phyloP scores from a whole-genome alignment of 2,329 filamentous ascomycete species.

The Hypocreales sp. region DNA sequence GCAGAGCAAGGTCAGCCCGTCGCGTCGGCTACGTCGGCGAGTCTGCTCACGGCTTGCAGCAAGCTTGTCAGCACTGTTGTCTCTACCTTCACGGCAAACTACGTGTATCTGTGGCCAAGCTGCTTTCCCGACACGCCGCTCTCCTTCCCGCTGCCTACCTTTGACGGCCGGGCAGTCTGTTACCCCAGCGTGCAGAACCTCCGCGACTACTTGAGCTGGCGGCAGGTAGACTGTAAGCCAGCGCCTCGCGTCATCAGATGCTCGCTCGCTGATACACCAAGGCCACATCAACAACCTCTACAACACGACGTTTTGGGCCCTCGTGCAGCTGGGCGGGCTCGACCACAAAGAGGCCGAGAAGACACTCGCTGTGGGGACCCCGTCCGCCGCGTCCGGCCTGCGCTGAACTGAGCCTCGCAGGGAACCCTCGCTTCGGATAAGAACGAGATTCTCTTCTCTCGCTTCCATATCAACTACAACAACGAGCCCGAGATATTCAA shows the following conservation, averaged over 20 bases:
- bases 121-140: constrained; percentile 61
- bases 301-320: constrained; percentile 90
- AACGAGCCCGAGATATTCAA: constrained; percentile 85
- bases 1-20: constrained; percentile 57
- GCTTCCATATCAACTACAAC: constrained; percentile 93
- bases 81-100: constrained; percentile 86
- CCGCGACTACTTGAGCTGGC: constrained; percentile 91
- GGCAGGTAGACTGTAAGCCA: constrained; percentile 79
- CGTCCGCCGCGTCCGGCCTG: background rate
- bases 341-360: constrained; percentile 67
- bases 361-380: constrained; percentile 48
- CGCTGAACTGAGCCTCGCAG: constrained; percentile 23
- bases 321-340: constrained; percentile 67
- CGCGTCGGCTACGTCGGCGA: background rate
- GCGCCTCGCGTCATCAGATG: background rate
- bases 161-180: constrained; percentile 81
- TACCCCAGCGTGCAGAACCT: constrained; percentile 75
- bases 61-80: constrained; percentile 86
- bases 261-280: constrained; percentile 18
- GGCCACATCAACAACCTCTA: constrained; percentile 98
- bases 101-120: constrained; percentile 63
- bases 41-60: constrained; percentile 24
- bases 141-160: constrained; percentile 64
- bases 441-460: constrained; percentile 85
- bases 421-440: constrained; percentile 79